A percentile compares a stretch with the other conserved stretches of the same genome.
Evolutionary conservation across 768 basidiomycete genomes (phyloP).

Genomic region (Hygrocybe punicea): DNA sequence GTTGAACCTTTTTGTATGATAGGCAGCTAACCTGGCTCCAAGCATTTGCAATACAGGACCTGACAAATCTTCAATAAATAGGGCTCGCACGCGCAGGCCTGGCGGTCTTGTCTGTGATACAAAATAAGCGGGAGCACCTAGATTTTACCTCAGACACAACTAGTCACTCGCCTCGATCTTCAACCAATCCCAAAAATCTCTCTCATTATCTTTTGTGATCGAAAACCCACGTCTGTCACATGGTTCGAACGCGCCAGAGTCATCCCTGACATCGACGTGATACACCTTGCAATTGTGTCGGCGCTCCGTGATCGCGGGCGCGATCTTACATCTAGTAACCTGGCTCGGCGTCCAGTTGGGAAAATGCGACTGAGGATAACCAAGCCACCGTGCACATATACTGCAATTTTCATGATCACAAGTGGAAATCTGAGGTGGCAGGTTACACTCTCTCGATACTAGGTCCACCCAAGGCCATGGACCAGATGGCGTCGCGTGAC

Average conservation of each 20-base stretch:
- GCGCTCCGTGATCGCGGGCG: constrained; percentile 8
- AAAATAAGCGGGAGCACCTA: background rate
- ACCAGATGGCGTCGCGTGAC: constrained; percentile 21
- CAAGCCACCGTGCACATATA: constrained; percentile 22
- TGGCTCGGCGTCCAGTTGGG: constrained; percentile 42
- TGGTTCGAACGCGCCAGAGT: background rate
- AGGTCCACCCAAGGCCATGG: constrained; percentile 35
- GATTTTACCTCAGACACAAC: background rate
- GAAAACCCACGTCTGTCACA: constrained; percentile 3
- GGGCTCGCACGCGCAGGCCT: constrained; percentile 28
- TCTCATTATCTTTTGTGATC: constrained; percentile 17
- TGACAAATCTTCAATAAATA: constrained; percentile 38
- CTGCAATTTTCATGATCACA: constrained; percentile 9
- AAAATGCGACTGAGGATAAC: constrained; percentile 41
- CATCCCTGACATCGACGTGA: constrained; percentile 9
- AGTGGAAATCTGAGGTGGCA: constrained; percentile 4
- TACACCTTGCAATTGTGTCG: constrained; percentile 5
- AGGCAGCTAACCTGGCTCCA: constrained; percentile 32
- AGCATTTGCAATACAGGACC: constrained; percentile 34
- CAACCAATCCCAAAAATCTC: constrained; percentile 30
- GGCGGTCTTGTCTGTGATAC: constrained; percentile 4
- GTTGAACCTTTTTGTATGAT: background rate
- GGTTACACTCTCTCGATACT: background rate
- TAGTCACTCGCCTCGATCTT: constrained; percentile 20
- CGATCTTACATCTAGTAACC: constrained; percentile 34